Evolutionary conservation across 352 stramenopile genomes (phyloP).

Genomic region (Pythium guiyangense): DNA sequence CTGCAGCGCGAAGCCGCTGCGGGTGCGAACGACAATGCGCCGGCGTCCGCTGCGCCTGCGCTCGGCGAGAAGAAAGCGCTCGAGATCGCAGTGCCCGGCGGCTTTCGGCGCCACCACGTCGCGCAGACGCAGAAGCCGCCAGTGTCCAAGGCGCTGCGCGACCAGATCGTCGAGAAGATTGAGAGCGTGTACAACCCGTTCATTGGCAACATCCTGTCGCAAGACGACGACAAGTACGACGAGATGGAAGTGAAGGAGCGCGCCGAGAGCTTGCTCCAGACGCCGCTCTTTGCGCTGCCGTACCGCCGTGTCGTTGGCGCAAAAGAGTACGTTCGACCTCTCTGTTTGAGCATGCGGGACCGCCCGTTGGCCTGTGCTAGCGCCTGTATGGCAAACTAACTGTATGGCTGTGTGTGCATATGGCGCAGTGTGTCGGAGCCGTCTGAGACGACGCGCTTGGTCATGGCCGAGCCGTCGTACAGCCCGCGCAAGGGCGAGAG

Average conservation of each 20-base stretch:
- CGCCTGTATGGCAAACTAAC: not conserved
- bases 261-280: slow-evolving; percentile 62
- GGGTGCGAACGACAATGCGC: not conserved
- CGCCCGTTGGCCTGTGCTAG: no score
- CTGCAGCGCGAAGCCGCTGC: slow-evolving; percentile 9
- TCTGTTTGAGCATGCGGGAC: not conserved
- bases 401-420: not conserved
- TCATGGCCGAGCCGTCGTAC: slow-evolving; percentile 24
- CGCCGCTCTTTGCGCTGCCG: slow-evolving; percentile 35
- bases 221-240: slow-evolving; percentile 81
- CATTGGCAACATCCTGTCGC: slow-evolving; percentile 75
- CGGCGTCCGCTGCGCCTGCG: slow-evolving; percentile 23
- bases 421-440: slow-evolving; percentile 18
- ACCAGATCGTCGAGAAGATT: slow-evolving; percentile 72
- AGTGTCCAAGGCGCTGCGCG: slow-evolving; percentile 50
- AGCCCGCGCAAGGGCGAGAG: slow-evolving; percentile 27
- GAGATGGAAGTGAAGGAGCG: slow-evolving; percentile 66
- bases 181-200: slow-evolving; percentile 79
- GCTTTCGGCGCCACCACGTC: slow-evolving; percentile 70
- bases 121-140: slow-evolving; percentile 20
- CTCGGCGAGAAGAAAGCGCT: slow-evolving; percentile 27
- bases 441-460: slow-evolving; percentile 24
- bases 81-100: slow-evolving; percentile 64
- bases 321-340: slow-evolving; percentile 5
- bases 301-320: slow-evolving; percentile 14